Base-by-base conservation (phyloP, 73 alveolate genomes). In the Paramecium tetraurelia region DNA sequence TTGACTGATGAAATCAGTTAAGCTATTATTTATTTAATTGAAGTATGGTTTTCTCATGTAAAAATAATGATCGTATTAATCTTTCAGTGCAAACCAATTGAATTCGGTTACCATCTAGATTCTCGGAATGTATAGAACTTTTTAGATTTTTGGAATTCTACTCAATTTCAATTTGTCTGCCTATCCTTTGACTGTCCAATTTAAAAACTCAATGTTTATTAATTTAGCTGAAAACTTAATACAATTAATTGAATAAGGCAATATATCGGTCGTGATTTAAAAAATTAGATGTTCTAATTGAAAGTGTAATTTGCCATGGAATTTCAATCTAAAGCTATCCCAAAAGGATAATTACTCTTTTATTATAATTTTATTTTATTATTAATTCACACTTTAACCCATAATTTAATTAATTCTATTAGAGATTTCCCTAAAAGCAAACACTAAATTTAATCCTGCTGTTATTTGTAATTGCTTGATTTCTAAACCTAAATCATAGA, bases 31-130 rank as follows among this genome's bases (percentile, higher is more conserved):
- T 43, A 41, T 44, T 27, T 80, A 80, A 44, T 80, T 80, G 24
- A 80, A 80, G 14, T 80, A 80, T 46, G 90, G 90, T 43, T 43
- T 80, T 43, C 48, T 80, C 70, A 41, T 80, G 20, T 31, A 41
- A 80, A 80, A 80, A 24, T 80, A 80, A 46, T 80, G 90, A 80
- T 80, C 90, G 29, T 43, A 48, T 80, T 80, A 35, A 80, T 80
- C 90, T 4, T 31, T 43, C 14, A n/a, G 0, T 8, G 90, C 53
- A 7, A 36, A 16, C 59, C 59, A 72, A 27, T 72, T 27, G 36
- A 72, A 36, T 3, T 72, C 86, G 16, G 22, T 72, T 16, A 33
- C 24, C 22, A 72, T 4, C 29, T 72, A 72, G 24, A 72, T 72
- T 6, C 59, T 4, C 0, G 59, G 86, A 16, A 72, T 33, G 16